These are phyloP conservation scores for Cornus suecica DNA, from an alignment of 148 eudicot genomes.

Conservation along the genomic window DNA sequence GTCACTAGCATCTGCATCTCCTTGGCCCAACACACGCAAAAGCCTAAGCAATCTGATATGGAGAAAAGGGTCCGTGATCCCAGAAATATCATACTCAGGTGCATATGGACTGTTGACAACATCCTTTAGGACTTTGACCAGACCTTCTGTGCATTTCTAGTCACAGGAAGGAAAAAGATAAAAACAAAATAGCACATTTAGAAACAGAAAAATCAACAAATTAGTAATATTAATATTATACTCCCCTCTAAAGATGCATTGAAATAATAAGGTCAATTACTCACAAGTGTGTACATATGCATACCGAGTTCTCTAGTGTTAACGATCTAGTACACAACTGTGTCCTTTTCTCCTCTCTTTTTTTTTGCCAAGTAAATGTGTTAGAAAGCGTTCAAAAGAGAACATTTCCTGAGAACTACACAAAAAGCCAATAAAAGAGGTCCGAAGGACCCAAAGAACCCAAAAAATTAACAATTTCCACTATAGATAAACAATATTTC, in stretches of 20 bases:
- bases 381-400: too few relatives aligned
- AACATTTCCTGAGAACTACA: too few relatives aligned
- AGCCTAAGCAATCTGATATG: slow-evolving; percentile 83
- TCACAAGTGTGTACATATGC: too few relatives aligned
- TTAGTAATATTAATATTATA: background rate
- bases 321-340: background rate
- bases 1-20: slow-evolving; percentile 97
- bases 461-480: too few relatives aligned
- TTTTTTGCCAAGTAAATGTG: too few relatives aligned
- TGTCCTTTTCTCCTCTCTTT: too few relatives aligned
- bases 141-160: slow-evolving; percentile 89
- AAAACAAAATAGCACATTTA: slow-evolving; percentile 3
- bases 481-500: too few relatives aligned
- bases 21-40: slow-evolving; percentile 81
- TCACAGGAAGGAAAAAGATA: slow-evolving; percentile 15
- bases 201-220: background rate
- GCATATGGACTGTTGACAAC: slow-evolving; percentile 91
- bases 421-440: too few relatives aligned
- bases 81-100: slow-evolving; percentile 92
- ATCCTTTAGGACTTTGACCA: slow-evolving; percentile 84
- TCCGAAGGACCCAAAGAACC: too few relatives aligned
- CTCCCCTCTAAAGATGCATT: background rate
- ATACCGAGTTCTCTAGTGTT: background rate
- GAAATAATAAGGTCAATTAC: background rate
- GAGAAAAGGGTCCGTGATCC: slow-evolving; percentile 94